phyloP scores from a whole-genome alignment of 768 basidiomycete species.

The Dentipellis fragilis region DNA sequence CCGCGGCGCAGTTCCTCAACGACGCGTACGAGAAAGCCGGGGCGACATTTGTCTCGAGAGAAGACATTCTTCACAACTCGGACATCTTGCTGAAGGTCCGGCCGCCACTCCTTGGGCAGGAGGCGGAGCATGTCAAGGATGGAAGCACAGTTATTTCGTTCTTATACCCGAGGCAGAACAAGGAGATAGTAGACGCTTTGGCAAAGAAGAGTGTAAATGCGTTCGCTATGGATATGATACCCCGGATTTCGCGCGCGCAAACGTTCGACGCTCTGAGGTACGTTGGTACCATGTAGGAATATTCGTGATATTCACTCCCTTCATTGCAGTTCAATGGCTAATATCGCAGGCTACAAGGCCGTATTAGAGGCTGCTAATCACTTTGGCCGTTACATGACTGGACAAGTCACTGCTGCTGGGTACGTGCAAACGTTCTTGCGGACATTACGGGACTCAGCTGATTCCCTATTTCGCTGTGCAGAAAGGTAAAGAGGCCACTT shows the following conservation, averaged over 20 bases:
- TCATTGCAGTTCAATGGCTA: slow-evolving; percentile 75
- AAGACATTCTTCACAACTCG: slow-evolving; percentile 54
- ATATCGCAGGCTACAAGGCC: slow-evolving; percentile 89
- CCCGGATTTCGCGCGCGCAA: slow-evolving; percentile 83
- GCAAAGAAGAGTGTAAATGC: slow-evolving; percentile 57
- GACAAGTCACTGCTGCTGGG: slow-evolving; percentile 88
- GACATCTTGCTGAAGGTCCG: slow-evolving; percentile 86
- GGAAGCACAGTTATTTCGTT: slow-evolving; percentile 79
- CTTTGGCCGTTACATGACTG: slow-evolving; percentile 83
- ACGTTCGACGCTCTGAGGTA: slow-evolving; percentile 84
- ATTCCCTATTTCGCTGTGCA: slow-evolving; percentile 13
- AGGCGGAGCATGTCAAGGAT: slow-evolving; percentile 51
- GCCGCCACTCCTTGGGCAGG: slow-evolving; percentile 56
- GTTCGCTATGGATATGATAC: slow-evolving; percentile 90
- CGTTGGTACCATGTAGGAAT: slow-evolving; percentile 2
- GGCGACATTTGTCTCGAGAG: slow-evolving; percentile 63
- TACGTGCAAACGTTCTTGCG: slow-evolving; percentile 26
- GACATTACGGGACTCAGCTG: neutral
- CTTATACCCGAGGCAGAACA: slow-evolving; percentile 78
- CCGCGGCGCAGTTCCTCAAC: slow-evolving; percentile 69
- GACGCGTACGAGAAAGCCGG: slow-evolving; percentile 73
- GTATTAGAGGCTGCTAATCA: slow-evolving; percentile 85
- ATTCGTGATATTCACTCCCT: neutral
- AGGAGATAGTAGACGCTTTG: slow-evolving; percentile 57
- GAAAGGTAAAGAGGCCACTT: slow-evolving; percentile 28